phyloP scores from a whole-genome alignment of 2,329 filamentous ascomycete genomes.

The Arachnopeziza araneosa region DNA sequence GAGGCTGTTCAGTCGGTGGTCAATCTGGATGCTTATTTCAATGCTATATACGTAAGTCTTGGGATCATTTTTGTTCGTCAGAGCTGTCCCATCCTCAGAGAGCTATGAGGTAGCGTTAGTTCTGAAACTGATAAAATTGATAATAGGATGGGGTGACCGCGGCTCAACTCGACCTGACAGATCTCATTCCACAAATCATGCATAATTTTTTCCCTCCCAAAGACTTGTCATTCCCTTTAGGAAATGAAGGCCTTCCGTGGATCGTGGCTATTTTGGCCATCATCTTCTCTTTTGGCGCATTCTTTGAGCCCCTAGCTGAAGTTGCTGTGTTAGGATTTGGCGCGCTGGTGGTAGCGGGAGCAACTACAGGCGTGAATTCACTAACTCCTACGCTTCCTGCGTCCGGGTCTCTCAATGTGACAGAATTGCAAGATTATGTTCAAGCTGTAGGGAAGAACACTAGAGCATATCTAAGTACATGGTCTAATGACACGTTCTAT shows the following conservation, averaged over 20 bases:
- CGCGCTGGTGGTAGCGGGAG: neutral
- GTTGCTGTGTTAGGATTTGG: neutral
- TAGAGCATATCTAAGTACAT: neutral
- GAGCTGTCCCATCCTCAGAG: neutral
- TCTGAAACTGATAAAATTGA: neutral
- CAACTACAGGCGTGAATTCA: neutral
- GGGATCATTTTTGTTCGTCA: neutral
- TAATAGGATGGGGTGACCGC: neutral
- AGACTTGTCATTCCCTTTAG: neutral
- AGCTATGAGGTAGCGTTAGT: neutral
- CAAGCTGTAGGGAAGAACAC: neutral
- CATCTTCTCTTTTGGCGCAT: neutral
- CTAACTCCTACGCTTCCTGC: neutral
- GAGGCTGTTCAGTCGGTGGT: neutral
- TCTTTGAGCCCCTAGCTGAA: neutral
- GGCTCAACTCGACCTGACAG: neutral
- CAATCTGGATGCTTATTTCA: neutral
- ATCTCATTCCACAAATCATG: neutral
- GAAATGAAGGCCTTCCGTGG: neutral
- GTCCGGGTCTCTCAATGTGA: neutral
- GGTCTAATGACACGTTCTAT: neutral
- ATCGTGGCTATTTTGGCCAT: neutral
- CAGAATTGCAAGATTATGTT: neutral
- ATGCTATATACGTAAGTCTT: neutral
- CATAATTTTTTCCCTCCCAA: neutral